Evolutionary conservation across 1,284 basidiomycete genomes (phyloP).

Genomic region (Meira miltonrushii): DNA sequence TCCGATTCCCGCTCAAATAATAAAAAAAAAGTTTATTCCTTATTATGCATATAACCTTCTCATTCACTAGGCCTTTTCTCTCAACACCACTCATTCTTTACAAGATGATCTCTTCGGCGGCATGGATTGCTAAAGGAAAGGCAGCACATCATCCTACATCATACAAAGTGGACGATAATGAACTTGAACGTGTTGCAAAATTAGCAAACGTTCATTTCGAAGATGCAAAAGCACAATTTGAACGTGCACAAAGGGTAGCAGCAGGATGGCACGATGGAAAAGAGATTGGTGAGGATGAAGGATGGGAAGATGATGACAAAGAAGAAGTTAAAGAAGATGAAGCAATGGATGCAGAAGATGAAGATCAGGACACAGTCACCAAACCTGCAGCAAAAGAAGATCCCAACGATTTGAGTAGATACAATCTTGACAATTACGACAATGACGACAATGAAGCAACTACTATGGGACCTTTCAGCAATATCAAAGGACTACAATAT

Average conservation of each 20-base stretch:
- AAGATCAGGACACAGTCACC: slow-evolving; percentile 54
- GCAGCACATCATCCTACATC: slow-evolving; percentile 72
- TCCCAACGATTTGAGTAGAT: slow-evolving; percentile 76
- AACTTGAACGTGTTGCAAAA: slow-evolving; percentile 81
- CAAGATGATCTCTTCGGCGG: slow-evolving; percentile 57
- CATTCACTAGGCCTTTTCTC: not conserved
- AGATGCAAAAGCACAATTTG: slow-evolving; percentile 77
- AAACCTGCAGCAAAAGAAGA: slow-evolving; percentile 51
- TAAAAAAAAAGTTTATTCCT: not conserved
- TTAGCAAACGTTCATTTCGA: slow-evolving; percentile 82
- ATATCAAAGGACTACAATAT: slow-evolving; percentile 88
- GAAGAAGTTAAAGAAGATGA: slow-evolving; percentile 54
- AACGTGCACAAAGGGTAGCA: slow-evolving; percentile 53
- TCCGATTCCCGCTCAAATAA: too few species aligned
- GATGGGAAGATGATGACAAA: slow-evolving; percentile 23
- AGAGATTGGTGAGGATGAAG: slow-evolving; percentile 26
- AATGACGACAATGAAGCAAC: slow-evolving; percentile 61
- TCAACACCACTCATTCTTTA: not conserved
- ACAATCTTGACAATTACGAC: slow-evolving; percentile 90
- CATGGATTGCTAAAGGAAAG: slow-evolving; percentile 78
- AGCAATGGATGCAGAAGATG: slow-evolving; percentile 52
- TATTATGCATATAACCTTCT: not conserved
- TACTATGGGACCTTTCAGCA: slow-evolving; percentile 79
- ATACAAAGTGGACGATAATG: slow-evolving; percentile 84
- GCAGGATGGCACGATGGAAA: slow-evolving; percentile 28